Base-by-base conservation (phyloP, 2,329 filamentous ascomycete genomes). In the Penicillium sp. region DNA sequence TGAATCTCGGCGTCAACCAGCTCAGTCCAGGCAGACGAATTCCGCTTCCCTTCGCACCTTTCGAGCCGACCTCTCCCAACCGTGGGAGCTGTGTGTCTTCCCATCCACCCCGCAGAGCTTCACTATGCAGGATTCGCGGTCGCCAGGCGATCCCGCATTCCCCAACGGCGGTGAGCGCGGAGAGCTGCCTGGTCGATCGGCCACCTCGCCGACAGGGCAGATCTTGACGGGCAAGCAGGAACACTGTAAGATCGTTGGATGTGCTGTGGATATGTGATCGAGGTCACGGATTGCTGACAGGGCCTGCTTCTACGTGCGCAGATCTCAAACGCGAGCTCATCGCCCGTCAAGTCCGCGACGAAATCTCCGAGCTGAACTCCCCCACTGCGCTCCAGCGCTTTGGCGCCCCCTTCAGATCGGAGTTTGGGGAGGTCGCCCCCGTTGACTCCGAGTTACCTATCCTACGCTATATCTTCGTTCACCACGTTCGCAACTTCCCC, bases 271-370 rank as follows among this genome's bases (percentile, higher is more conserved):
- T 15, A 14, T 68, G 28, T 21, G 26, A 41, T 30, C 15, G 4
- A 18, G 33, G 14, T n/a, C 25, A 6, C 14, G 25, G 14, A 7
- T 7, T 27, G 25, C 25, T 27, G 11, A 27, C 43, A 9, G 14
- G 27, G 28, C 33, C 29, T 44, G 18, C 17, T 45, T 26, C 13
- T 28, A 4, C 16, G 14, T 7, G 25, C 14, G 19, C 60, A 94
- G 89, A 98, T 63, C 82, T 98, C 54, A 98, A 98, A 72, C 83
- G 93, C 60, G 93, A 98, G 67, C 84, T 98, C 59, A 82, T 98
- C 48, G 84, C 86, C 36, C 81, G 87, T 60, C 91, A 98, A 72
- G 90, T 93, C 47, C 81, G 84, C 64, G 86, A 78, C 71, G 93
- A 98, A 69, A 94, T 98, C 61, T 78, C 77, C 49, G 93, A 97